Conservation (phyloP, 2,329 filamentous ascomycete genomes). For the Phyllosticta ampelicida region DNA sequence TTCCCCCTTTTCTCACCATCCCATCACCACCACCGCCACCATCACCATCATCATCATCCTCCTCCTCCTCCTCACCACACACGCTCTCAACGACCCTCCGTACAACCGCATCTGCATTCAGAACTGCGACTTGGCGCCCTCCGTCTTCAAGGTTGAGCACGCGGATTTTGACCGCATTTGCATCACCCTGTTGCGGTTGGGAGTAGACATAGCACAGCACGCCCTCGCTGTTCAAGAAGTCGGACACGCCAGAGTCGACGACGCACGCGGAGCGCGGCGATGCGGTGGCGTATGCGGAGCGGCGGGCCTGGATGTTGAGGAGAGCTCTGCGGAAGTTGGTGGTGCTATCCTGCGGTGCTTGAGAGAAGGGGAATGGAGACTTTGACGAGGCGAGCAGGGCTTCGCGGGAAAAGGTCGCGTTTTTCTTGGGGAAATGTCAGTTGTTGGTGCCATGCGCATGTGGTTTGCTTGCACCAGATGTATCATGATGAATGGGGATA, state of each 20-base stretch:
- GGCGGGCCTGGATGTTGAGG: conserved; percentile 50
- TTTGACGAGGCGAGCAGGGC: conserved; percentile 26
- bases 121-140: conserved; percentile 16
- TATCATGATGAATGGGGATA: too few species aligned
- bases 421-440: conserved; percentile 24
- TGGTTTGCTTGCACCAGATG: too few species aligned
- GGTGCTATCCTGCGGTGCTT: background rate
- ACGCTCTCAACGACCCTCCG: background rate
- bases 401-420: conserved; percentile 35
- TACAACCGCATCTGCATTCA: background rate
- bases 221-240: conserved; percentile 53
- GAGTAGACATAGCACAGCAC: conserved; percentile 50
- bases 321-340: conserved; percentile 33
- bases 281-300: conserved; percentile 49
- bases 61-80: background rate
- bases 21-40: background rate
- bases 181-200: background rate
- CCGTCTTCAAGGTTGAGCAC: background rate
- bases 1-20: background rate
- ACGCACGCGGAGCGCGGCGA: conserved; percentile 51
- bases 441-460: conserved; percentile 10
- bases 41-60: background rate
- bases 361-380: background rate
- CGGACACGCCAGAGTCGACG: conserved; percentile 45
- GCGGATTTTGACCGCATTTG: background rate